A percentile compares a stretch with the other conserved stretches of the same genome.
Evolutionary conservation across 2,329 filamentous ascomycete genomes (phyloP).

Genomic region (Ophiosphaerella herpotricha): DNA sequence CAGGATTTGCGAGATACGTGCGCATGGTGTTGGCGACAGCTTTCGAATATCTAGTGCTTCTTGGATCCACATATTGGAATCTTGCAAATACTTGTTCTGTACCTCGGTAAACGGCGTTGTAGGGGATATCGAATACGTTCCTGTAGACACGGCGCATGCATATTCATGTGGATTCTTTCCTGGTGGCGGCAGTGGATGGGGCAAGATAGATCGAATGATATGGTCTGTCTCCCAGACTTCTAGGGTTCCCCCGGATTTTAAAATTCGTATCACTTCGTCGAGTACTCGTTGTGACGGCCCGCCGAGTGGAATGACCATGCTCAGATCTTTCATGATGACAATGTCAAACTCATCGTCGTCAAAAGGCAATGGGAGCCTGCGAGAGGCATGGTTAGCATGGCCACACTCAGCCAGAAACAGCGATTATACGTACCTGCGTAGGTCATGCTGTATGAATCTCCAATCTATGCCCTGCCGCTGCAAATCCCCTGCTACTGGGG

Average conservation of each 20-base stretch:
- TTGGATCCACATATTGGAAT: conserved; percentile 82
- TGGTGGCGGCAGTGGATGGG: conserved; percentile 69
- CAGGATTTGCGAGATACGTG: conserved; percentile 74
- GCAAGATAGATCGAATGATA: conserved; percentile 78
- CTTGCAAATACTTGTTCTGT: conserved; percentile 78
- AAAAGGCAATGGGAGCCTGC: conserved; percentile 71
- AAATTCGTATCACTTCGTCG: conserved; percentile 76
- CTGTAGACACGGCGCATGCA: conserved; percentile 68
- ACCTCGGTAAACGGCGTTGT: conserved; percentile 82
- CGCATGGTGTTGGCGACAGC: conserved; percentile 76
- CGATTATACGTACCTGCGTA: conserved; percentile 58
- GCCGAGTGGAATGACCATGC: conserved; percentile 66
- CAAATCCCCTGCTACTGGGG: conserved; percentile 69
- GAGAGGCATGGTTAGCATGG: neutral
- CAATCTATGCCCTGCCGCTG: conserved; percentile 78
- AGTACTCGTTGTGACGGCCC: conserved; percentile 60
- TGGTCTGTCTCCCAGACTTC: conserved; percentile 93
- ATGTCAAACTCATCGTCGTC: conserved; percentile 81
- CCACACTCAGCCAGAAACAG: neutral
- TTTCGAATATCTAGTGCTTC: conserved; percentile 74
- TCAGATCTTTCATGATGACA: conserved; percentile 84
- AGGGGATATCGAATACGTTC: conserved; percentile 80
- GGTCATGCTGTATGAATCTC: conserved; percentile 86
- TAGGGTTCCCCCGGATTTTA: conserved; percentile 76
- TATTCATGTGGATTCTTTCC: conserved; percentile 65